Evolutionary conservation across 371 early-diverging fungal species (phyloP).

Genomic region (Mucor irregularis): DNA sequence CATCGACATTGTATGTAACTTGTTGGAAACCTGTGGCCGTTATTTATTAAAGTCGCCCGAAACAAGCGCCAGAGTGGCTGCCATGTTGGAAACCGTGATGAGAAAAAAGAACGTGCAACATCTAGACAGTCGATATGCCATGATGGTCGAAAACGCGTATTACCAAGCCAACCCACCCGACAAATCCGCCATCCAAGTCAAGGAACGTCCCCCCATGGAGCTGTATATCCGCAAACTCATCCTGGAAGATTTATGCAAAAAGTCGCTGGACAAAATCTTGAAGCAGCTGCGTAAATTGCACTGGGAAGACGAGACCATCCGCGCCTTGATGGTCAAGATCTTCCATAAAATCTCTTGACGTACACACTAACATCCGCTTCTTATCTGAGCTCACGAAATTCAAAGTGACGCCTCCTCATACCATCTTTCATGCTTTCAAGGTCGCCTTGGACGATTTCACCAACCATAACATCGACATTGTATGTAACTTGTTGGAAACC

Average conservation of each 20-base stretch:
- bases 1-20: constrained; percentile 80
- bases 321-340: constrained; percentile 40
- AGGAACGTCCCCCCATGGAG: constrained; percentile 76
- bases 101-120: constrained; percentile 83
- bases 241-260: constrained; percentile 74
- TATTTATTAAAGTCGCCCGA: constrained; percentile 81
- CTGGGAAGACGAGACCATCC: constrained; percentile 73
- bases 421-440: constrained; percentile 83
- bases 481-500: constrained; percentile 82
- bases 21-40: constrained; percentile 91
- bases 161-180: constrained; percentile 90
- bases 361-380: too few relatives aligned
- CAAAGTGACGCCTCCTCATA: constrained; percentile 76
- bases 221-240: constrained; percentile 85
- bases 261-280: constrained; percentile 66
- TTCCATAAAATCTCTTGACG: constrained; percentile 90
- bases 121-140: constrained; percentile 78
- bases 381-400: constrained; percentile 94
- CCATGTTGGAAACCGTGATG: constrained; percentile 85
- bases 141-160: constrained; percentile 94
- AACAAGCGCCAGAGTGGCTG: constrained; percentile 61
- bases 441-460: constrained; percentile 82
- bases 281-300: constrained; percentile 83
- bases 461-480: constrained; percentile 80
- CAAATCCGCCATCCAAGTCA: constrained; percentile 54